Evolutionary conservation across 1,139 yeast species (phyloP), one percentile per base, ranked within the genome.

Genomic region (Suhomyces guaymorum): DNA sequence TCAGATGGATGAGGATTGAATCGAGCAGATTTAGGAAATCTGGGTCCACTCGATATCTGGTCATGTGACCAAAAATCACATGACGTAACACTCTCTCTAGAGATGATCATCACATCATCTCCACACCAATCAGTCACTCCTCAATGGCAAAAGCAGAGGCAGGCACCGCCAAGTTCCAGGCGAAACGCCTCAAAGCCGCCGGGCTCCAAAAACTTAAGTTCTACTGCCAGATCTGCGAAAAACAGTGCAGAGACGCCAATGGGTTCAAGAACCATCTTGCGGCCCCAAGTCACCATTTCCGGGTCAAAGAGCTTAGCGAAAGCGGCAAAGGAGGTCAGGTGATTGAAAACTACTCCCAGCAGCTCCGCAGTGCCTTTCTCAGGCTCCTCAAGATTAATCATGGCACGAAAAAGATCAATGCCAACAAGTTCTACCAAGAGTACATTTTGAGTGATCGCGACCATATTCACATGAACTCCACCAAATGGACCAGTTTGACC

Each of bases 231-330:
- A 74, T 87, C 2, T 92, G 99, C 52, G 77, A 74, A 52, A 88
- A 90, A 53, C 99, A 92, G 61, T 90, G 97, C 57, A 69, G 97
- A 36, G 99, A 94, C 56, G 92, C 86, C 44, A 92, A 92, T 60
- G 99, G 98, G 21, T 92, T 86, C 65, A 82, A 84, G 53, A 85
- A 92, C 54, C 99, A 92, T 58, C 70, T 82, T 13, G 72, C 73
- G 43, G 82, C 95, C 11, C 89, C 87, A 27, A 73, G 86, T 1
- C 99, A 92, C 56, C 62, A 75, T 32, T 74, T 77, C 18, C 76
- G 76, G 38, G 74, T 44, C 33, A 44, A 56, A 66, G 67, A 51
- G 32, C 37, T 57, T 6, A 56, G 63, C 35, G 66, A 73, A 12
- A 60, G 62, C 12, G 72, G 79, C 1, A 59, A 46, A 10, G 60